These are phyloP conservation scores for Pythium rhizo-oryzae DNA, from an alignment of 352 stramenopile genomes.

Conservation along the genomic window DNA sequence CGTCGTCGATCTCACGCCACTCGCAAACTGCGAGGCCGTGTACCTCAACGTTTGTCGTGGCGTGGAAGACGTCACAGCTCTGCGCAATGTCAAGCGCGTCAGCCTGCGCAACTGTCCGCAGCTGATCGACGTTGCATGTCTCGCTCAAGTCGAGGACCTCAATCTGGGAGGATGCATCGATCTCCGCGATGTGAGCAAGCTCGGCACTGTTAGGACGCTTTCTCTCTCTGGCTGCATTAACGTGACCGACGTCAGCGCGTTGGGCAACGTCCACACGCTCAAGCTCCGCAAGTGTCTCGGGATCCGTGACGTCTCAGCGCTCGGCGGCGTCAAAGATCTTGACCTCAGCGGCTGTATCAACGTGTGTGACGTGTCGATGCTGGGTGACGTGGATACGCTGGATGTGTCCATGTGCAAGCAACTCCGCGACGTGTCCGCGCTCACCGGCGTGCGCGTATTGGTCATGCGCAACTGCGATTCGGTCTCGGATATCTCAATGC, in stretches of 20 bases:
- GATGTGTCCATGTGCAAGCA: conserved; percentile 51
- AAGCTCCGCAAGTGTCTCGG: conserved; percentile 63
- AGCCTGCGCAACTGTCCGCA: conserved; percentile 67
- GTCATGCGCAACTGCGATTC: conserved; percentile 44
- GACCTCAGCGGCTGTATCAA: conserved; percentile 58
- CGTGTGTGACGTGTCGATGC: conserved; percentile 52
- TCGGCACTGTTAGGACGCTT: conserved; percentile 47
- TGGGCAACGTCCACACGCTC: conserved; percentile 50
- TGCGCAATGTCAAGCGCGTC: conserved; percentile 43
- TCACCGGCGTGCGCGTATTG: conserved; percentile 26
- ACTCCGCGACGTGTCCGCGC: conserved; percentile 29
- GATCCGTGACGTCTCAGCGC: conserved; percentile 47
- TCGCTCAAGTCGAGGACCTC: conserved; percentile 52
- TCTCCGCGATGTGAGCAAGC: conserved; percentile 43
- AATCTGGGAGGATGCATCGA: conserved; percentile 60
- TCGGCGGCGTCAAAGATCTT: conserved; percentile 51
- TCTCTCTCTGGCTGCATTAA: conserved; percentile 63
- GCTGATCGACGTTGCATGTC: conserved; percentile 46
- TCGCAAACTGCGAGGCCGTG: conserved; percentile 49
- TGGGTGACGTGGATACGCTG: conserved; percentile 35
- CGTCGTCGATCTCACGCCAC: conserved; percentile 49
- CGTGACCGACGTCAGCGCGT: conserved; percentile 51
- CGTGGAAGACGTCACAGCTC: conserved; percentile 46
- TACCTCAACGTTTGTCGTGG: conserved; percentile 67
- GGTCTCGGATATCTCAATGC: conserved; percentile 45